Evolutionary conservation across 805 yeast species (phyloP).

Genomic region (Hanseniaspora lindneri): DNA sequence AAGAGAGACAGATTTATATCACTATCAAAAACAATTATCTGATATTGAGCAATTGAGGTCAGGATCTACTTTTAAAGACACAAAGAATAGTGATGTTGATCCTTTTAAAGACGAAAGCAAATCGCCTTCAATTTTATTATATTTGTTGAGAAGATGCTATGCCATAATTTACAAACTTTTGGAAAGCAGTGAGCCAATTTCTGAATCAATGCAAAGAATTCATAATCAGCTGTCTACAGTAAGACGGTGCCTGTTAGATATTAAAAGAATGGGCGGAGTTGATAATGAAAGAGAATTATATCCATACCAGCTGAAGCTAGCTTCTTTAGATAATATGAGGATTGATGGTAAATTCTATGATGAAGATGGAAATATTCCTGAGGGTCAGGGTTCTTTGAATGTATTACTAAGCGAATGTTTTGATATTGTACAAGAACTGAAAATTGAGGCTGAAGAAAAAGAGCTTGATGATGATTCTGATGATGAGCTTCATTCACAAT

Average conservation of each 20-base stretch:
- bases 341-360: slow-evolving; percentile 78
- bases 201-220: slow-evolving; percentile 83
- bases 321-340: slow-evolving; percentile 75
- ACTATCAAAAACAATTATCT: slow-evolving; percentile 62
- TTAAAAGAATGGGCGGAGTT: slow-evolving; percentile 86
- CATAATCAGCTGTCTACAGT: slow-evolving; percentile 91
- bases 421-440: slow-evolving; percentile 82
- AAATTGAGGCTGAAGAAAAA: slow-evolving; percentile 66
- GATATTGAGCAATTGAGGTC: slow-evolving; percentile 63
- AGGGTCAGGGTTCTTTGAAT: slow-evolving; percentile 93
- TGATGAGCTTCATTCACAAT: slow-evolving; percentile 17
- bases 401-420: slow-evolving; percentile 88
- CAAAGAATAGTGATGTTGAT: slow-evolving; percentile 16
- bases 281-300: slow-evolving; percentile 78
- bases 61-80: slow-evolving; percentile 42
- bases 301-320: slow-evolving; percentile 90
- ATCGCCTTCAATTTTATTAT: slow-evolving; percentile 55
- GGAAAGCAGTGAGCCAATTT: slow-evolving; percentile 89
- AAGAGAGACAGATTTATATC: slow-evolving; percentile 86
- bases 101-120: slow-evolving; percentile 29
- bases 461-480: slow-evolving; percentile 26
- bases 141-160: slow-evolving; percentile 78
- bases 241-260: slow-evolving; percentile 76
- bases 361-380: slow-evolving; percentile 82
- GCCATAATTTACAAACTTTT: slow-evolving; percentile 79